Base-by-base conservation (phyloP, 2,329 filamentous ascomycete species). In the Bipolaris gigantea region DNA sequence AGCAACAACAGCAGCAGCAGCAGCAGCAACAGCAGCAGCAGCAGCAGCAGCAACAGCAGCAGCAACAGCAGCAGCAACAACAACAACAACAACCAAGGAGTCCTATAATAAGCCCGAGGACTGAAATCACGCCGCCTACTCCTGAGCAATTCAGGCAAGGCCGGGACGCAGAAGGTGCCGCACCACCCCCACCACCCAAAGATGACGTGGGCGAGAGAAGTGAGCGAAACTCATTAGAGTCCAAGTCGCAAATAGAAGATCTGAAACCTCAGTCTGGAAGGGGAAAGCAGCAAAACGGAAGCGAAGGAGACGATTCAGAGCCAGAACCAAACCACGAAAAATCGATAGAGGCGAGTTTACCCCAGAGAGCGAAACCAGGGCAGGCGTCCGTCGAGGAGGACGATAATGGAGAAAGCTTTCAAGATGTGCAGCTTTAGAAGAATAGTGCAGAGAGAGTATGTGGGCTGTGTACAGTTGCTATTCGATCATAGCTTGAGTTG, bases 81-180 rank as follows among this genome's bases (percentile, higher is more conserved):
- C 44, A 57, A 48, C 59, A 69, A 56, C 60, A 69, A 44, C 61
- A 66, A 50, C 52, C 55, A 34, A 62, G 62, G 49, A 67, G 63
- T 55, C 73, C 69, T 15, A 55, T 77, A 30, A 67, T 72, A 48
- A 79, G 76, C 55, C 79, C 79, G 19, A 69, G 77, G 33, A 81
- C 79, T 40, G 77, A 81, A 61, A 71, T 80, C 63, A 81, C 79
- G 36, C 79, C 79, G 42, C 79, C 79, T 0, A 81, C 79, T 4
- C 79, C 79, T n/a, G 79, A 81, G 53, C 58, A 66, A 56, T 59
- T 66, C 4, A 70, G 62, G 11, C 67, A 61, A 42, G 59, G 67
- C 21, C 56, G 60, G 25, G 59, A 64, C 11, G 32, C 62, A 38
- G 64, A 66, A 11, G 59, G 60, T n/a, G 52, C 62, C 49, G 59